Base-by-base conservation (phyloP, 1,139 yeast species). In the Candida frijolesensis region DNA sequence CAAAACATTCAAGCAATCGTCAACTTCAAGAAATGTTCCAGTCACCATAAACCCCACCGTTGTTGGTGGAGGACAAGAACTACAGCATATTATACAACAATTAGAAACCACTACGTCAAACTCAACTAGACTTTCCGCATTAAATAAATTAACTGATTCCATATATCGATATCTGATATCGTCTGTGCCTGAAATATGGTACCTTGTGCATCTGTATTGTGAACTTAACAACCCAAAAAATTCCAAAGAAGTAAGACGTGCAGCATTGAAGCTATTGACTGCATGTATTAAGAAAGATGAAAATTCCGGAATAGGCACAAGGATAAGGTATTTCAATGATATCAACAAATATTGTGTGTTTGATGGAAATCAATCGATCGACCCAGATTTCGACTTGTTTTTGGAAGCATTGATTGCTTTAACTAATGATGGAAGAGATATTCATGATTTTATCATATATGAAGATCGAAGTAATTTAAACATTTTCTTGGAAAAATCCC, bases 171-270 rank as follows among this genome's bases (percentile, higher is more conserved):
- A 76, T 48, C 73, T 85, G 8, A 76, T 84, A 2, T 76, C 86
- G 0, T 80, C 87, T 2, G 74, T 87, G 4, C 85, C 88, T 0
- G 92, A 87, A 57, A 76, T 89, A 3, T 89, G 97, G 97, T 83
- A 85, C 60, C 68, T 83, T 50, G 85, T 86, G 0, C 71, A 82
- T 55, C 83, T 80, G 51, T 69, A 87, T 66, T 75, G 87, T 46
- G 72, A 74, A 8, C 63, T 71, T 0, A 67, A 68, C 12, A 65
- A 73, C 11, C 67, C 73, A 3, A 59, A 72, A 2, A 16, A 41
- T 30, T 29, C 45, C 14, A 18, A 19, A 25, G 45, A 43, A 14
- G 76, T 81, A 22, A 72, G 96, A 44, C 66, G 80, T 38, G 78
- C 81, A 1, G 85, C 84, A 0, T 63, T 89, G 29, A 65, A 73